Conservation (phyloP, 208 protist species). For the Novymonas esmeraldas region DNA sequence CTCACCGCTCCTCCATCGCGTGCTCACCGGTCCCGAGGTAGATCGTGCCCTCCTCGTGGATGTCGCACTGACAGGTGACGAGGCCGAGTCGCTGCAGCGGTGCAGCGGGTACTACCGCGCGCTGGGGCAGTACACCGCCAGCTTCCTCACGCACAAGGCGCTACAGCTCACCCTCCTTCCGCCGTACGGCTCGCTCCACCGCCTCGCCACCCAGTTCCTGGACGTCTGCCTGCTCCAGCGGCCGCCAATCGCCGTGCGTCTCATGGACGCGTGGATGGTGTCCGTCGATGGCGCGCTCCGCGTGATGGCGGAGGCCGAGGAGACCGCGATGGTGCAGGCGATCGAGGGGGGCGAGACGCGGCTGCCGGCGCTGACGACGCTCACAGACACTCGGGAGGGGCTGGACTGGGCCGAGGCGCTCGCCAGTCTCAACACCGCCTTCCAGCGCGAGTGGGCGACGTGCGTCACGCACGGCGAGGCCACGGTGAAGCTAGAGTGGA, state of each 20-base stretch:
- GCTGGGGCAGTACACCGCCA: conserved; percentile 47
- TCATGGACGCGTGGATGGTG: conserved; percentile 57
- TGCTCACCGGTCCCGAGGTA: conserved; percentile 11
- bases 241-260: conserved; percentile 37
- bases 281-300: conserved; percentile 27
- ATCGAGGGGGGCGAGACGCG: conserved; percentile 5
- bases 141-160: conserved; percentile 82
- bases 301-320: conserved; percentile 23
- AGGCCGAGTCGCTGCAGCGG: conserved; percentile 47
- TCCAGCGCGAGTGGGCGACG: conserved; percentile 59
- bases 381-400: conserved; percentile 19
- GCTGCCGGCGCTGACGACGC: conserved; percentile 11
- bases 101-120: conserved; percentile 69
- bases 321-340: conserved; percentile 17
- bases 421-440: conserved; percentile 41
- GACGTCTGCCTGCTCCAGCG: conserved; percentile 80
- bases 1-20: conserved; percentile 16
- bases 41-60: conserved; percentile 16
- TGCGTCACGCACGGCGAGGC: conserved; percentile 41
- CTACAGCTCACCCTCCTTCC: conserved; percentile 80
- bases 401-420: conserved; percentile 30
- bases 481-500: conserved; percentile 36
- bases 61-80: conserved; percentile 10
- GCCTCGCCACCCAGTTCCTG: conserved; percentile 52
- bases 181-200: conserved; percentile 68